Percentiles rank a stretch among this genome's conserved stretches.
Evolutionary conservation across 768 basidiomycete species (phyloP).

Genomic region (Naganishia onofrii): DNA sequence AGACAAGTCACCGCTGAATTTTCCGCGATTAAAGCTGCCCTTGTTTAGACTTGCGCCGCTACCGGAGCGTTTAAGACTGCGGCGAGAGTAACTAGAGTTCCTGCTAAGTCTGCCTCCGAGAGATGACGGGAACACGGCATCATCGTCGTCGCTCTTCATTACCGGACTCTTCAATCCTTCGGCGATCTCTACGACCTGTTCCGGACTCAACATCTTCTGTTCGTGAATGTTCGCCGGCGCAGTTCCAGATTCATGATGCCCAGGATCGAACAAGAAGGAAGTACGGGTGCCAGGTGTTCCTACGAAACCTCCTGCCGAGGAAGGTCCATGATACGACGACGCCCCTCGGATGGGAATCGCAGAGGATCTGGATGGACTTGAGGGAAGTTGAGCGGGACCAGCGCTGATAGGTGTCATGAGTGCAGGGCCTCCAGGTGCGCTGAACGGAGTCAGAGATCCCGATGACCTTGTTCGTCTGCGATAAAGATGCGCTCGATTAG

Average conservation of each 20-base stretch:
- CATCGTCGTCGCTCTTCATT: constrained; percentile 39
- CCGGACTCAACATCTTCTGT: constrained; percentile 40
- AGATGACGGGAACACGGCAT: constrained; percentile 25
- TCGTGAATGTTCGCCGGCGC: constrained; percentile 33
- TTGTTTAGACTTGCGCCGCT: not conserved
- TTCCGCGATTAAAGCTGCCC: constrained; percentile 13
- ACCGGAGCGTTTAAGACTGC: constrained; percentile 19
- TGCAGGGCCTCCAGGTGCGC: constrained; percentile 1
- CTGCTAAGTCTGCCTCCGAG: constrained; percentile 6
- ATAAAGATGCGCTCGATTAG: not conserved
- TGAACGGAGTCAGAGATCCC: constrained; percentile 38
- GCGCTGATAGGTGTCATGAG: constrained; percentile 27
- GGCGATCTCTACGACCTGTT: constrained; percentile 47
- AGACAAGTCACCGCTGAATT: constrained; percentile 9
- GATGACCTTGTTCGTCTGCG: not conserved
- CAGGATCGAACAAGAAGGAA: constrained; percentile 30
- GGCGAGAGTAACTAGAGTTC: not conserved
- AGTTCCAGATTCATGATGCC: constrained; percentile 20
- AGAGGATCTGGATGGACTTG: constrained; percentile 3
- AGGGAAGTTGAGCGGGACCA: constrained; percentile 45
- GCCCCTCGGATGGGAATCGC: constrained; percentile 31
- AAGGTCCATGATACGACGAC: not conserved
- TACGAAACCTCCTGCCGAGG: constrained; percentile 37
- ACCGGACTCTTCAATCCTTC: constrained; percentile 41
- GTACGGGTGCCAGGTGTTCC: constrained; percentile 35